Evolutionary conservation across 495 filamentous ascomycete species (phyloP), one percentile per base, ranked within the genome.

Genomic region (Entonaema liquescens): DNA sequence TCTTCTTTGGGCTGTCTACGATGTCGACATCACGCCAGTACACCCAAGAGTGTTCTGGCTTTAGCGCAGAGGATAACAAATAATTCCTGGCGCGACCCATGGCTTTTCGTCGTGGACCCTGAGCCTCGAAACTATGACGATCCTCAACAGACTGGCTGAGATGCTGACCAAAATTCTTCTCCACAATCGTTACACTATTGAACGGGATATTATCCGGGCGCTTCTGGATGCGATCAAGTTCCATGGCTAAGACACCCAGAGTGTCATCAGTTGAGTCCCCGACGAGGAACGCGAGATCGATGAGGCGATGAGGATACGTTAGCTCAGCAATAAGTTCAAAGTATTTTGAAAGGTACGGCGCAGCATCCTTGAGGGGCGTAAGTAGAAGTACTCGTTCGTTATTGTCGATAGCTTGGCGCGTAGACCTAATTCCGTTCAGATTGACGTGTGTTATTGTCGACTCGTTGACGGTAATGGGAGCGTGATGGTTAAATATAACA

Each of bases 11-110:
- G 77, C 92, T 96, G 70, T 99, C 95, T 26, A 90, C 86, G 73
- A 99, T 98, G 81, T 99, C 95, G 29, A 97, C 93, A 77, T 99
- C 95, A 62, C 96, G 89, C 95, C 95, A 99, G 79, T 98, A 98
- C 25, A 99, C 96, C 95, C 95, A 99, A 7, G 92, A 94, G 78
- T 99, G 95, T 62, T 98, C 92, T 2, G 93, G 86, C 83, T 95
- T 96, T 70, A 99, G 78, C 25, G 95, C 90, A 0, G 93, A 86
- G 54, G 89, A 88, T 11, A 99, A 89, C 23, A 99, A 85, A 78
- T 97, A 98, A 78, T 99, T 99, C 59, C 95, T 87, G 15, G 96
- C 96, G 63, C 86, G 86, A 55, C 90, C 95, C 85, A 99, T 94
- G 38, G 92, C 88, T 81, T 95, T 98, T 68, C 95, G 87, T 64